Conservation (phyloP, 1,139 yeast genomes). For the Taiozyma sp. region DNA sequence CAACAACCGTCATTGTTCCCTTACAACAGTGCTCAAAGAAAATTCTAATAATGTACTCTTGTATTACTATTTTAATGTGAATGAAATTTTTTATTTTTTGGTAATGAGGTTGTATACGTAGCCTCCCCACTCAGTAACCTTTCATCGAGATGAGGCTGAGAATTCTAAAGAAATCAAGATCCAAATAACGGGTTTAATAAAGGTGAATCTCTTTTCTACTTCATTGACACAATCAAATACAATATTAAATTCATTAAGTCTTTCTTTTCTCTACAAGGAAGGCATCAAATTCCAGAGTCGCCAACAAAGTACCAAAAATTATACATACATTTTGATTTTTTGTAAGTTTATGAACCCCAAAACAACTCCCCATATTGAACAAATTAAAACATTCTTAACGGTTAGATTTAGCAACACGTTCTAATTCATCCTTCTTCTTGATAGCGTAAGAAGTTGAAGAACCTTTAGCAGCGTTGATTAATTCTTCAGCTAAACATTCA, state of each 20-base stretch:
- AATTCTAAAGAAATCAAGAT: not conserved
- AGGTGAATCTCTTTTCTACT: not conserved
- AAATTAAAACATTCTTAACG: conserved; percentile 56
- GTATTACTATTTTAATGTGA: not conserved
- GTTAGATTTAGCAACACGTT: conserved; percentile 99
- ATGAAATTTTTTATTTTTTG: not conserved
- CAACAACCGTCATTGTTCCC: not conserved
- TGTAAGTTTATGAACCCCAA: conserved; percentile 8
- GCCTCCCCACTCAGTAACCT: not conserved
- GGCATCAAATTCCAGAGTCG: not conserved
- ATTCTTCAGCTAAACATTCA: conserved; percentile 99
- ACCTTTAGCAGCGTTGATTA: conserved; percentile 99
- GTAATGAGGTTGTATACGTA: not conserved
- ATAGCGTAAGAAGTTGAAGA: conserved; percentile 99
- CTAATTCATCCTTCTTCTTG: conserved; percentile 99
- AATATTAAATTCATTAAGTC: not conserved
- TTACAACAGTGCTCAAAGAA: not conserved
- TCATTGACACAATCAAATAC: not conserved
- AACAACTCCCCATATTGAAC: conserved; percentile 4
- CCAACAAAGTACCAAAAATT: conserved; percentile 7
- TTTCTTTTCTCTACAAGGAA: not conserved
- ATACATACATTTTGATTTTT: conserved; percentile 11
- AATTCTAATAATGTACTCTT: not conserved
- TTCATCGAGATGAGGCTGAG: not conserved
- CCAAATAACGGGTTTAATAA: not conserved